Percentiles rank a stretch among this genome's conserved stretches.
These are phyloP conservation scores for Talaromyces liani DNA, from an alignment of 495 filamentous ascomycete genomes.

Conservation along the genomic window DNA sequence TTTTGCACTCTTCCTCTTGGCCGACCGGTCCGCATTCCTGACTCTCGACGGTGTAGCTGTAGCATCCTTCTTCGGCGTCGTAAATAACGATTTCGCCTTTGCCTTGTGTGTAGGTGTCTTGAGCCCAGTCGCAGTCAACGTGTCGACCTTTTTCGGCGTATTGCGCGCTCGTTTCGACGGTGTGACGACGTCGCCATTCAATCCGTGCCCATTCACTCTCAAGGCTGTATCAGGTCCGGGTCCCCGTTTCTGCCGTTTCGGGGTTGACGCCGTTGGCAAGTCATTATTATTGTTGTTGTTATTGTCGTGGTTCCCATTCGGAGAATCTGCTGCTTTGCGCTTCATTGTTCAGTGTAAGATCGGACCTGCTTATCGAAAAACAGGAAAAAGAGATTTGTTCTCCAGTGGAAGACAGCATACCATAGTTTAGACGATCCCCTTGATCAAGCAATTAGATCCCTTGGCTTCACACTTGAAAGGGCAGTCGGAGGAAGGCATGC, in stretches of 20 bases:
- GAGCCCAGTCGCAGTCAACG: constrained; percentile 34
- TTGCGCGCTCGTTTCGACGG: constrained; percentile 24
- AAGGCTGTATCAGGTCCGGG: constrained; percentile 9
- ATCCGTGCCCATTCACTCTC: constrained; percentile 24
- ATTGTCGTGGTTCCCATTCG: constrained; percentile 17
- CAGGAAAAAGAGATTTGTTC: not conserved
- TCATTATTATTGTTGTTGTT: constrained; percentile 10
- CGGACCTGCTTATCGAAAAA: not conserved
- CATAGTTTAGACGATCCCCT: not conserved
- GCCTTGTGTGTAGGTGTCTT: constrained; percentile 37
- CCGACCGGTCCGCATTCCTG: constrained; percentile 71
- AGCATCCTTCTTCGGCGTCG: constrained; percentile 29
- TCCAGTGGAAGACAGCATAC: not conserved
- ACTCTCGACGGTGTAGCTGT: constrained; percentile 46
- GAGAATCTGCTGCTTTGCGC: constrained; percentile 38
- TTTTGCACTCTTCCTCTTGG: constrained; percentile 75
- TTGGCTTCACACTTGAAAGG: not conserved
- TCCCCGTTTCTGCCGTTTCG: constrained; percentile 29
- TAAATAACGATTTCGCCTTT: constrained; percentile 33
- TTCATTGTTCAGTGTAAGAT: constrained; percentile 24
- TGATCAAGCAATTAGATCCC: not conserved
- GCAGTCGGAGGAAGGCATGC: not conserved
- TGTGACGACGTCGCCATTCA: constrained; percentile 17
- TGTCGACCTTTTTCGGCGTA: constrained; percentile 31
- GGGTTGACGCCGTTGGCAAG: constrained; percentile 30